phyloP scores from a whole-genome alignment of 108 stramenopile genomes.

The Aurantiochytrium sp. region DNA sequence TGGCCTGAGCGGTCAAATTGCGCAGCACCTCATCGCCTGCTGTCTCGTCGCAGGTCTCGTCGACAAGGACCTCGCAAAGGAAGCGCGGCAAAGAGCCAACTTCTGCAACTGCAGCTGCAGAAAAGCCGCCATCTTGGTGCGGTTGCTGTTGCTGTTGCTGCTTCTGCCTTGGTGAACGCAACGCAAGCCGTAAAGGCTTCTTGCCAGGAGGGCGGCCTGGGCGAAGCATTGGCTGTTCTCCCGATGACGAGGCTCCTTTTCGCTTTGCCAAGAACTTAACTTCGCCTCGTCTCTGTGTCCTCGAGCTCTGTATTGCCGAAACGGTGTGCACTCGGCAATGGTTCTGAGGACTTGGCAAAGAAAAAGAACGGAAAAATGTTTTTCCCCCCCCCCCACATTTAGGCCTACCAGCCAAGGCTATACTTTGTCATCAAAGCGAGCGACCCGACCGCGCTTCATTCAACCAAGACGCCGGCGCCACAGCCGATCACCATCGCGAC shows the following conservation, averaged over 20 bases:
- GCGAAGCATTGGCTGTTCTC: background rate
- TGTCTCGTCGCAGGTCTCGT: background rate
- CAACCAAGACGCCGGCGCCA: no score
- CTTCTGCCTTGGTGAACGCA: background rate
- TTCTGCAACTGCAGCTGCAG: no score
- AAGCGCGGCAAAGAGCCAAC: background rate
- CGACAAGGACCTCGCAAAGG: background rate
- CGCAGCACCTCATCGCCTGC: background rate
- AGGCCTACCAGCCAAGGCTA: no score
- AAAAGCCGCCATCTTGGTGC: no score
- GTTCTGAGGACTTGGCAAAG: background rate
- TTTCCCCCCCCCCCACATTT: background rate
- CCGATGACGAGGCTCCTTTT: background rate
- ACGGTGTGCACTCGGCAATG: background rate
- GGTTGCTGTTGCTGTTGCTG: background rate
- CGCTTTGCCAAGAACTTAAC: no score
- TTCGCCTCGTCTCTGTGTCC: no score
- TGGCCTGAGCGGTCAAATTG: background rate
- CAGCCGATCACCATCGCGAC: no score
- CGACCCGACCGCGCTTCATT: no score
- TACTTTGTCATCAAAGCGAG: no score
- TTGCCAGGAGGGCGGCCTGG: background rate
- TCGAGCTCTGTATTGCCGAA: background rate
- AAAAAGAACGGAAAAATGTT: background rate
- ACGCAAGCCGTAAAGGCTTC: background rate